phyloP scores from a whole-genome alignment of 495 filamentous ascomycete genomes.

The Penicillium mononematosum region DNA sequence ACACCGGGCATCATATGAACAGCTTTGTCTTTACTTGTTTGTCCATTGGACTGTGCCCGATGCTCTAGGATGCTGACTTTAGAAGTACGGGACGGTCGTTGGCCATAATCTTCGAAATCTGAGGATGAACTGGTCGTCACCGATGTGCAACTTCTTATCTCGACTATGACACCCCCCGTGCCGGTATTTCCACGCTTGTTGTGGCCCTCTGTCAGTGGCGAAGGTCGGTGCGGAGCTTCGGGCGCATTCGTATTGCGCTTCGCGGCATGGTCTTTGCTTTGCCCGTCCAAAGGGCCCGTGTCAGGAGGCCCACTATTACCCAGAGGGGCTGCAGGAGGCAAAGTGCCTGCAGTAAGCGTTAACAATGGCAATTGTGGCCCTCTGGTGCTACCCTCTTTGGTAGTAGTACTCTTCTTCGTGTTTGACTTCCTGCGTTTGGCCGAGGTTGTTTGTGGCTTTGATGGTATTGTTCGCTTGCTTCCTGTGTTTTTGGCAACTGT shows the following conservation, averaged over 20 bases:
- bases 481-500: conserved; percentile 2
- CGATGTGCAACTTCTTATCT: conserved; percentile 16
- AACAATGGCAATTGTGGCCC: conserved; percentile 16
- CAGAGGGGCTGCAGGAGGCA: not conserved
- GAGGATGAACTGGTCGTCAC: not conserved
- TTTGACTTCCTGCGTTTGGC: conserved; percentile 21
- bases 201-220: not conserved
- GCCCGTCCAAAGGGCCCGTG: not conserved
- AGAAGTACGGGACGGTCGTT: not conserved
- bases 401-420: not conserved
- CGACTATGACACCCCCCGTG: not conserved
- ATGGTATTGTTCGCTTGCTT: conserved; percentile 11
- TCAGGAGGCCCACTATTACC: not conserved
- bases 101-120: not conserved
- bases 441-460: not conserved
- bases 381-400: not conserved
- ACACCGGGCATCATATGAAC: not conserved
- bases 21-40: not conserved
- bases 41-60: conserved; percentile 3
- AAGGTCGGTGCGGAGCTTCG: not conserved
- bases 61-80: conserved; percentile 11
- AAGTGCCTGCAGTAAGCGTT: not conserved
- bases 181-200: not conserved
- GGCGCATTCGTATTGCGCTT: not conserved
- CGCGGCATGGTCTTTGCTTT: not conserved